These are phyloP conservation scores for Zizania latifolia DNA, from an alignment of 176 grass and related monocot species.

Conservation along the genomic window DNA sequence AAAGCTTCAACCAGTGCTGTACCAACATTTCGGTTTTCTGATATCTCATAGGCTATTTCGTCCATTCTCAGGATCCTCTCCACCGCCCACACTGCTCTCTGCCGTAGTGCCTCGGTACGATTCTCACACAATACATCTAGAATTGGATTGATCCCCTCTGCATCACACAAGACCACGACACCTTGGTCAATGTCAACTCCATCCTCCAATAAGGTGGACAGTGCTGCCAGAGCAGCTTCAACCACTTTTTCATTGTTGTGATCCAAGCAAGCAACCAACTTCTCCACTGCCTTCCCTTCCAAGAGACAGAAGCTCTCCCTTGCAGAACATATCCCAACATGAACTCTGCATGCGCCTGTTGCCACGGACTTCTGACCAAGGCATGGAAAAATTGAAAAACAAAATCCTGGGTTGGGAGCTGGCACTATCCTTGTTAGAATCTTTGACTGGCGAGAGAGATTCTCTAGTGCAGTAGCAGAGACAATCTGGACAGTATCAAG, in stretches of 20 bases:
- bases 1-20: conserved; percentile 93
- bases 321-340: conserved; percentile 73
- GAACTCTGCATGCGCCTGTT: conserved; percentile 63
- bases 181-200: conserved; percentile 85
- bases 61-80: conserved; percentile 82
- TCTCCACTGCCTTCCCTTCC: conserved; percentile 88
- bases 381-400: conserved; percentile 68
- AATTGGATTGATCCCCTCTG: conserved; percentile 70
- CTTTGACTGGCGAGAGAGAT: conserved; percentile 81
- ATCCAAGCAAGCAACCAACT: conserved; percentile 87
- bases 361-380: conserved; percentile 48
- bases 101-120: conserved; percentile 49
- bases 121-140: conserved; percentile 70
- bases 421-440: conserved; percentile 58
- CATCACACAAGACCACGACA: conserved; percentile 63
- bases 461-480: conserved; percentile 59
- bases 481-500: conserved; percentile 70
- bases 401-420: conserved; percentile 51
- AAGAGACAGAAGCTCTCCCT: conserved; percentile 85
- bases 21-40: conserved; percentile 80
- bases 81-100: conserved; percentile 78
- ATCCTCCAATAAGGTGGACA: conserved; percentile 87
- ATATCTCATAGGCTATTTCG: conserved; percentile 80
- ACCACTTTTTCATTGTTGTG: conserved; percentile 77
- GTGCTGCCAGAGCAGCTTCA: conserved; percentile 72